Evolutionary conservation across 148 eudicot genomes (phyloP), one percentile per base, ranked within the genome.

Genomic region (Arctostaphylos glauca): DNA sequence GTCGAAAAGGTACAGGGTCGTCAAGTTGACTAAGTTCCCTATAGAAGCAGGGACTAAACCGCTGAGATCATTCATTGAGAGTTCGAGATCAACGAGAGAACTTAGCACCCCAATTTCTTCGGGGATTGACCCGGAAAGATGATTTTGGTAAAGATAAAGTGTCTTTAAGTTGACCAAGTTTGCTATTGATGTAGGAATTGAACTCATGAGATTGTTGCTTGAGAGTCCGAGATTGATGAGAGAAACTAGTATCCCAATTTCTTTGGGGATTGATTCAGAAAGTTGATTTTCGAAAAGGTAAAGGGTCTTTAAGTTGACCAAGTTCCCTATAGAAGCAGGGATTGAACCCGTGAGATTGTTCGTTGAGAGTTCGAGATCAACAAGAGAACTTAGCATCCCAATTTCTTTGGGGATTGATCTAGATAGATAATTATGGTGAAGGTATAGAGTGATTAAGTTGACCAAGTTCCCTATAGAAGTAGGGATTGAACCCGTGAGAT

Each of bases 401-500:
- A 83, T 68, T 67, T 78, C 77, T 77, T 13, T 48, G 4, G 81
- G 75, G 43, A 83, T 76, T 15, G 64, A 0, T 25, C 84, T 74
- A 23, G 72, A 58, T 44, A 82, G 80, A 3, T 21, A 16, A 41
- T 82, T 82, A 18, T 9, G 1, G 21, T 6, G 58, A 44, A 82
- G 72, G 52, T 9, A 48, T 43, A 82, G 15, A 16, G 18, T 47
- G 18, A 2, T 44, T 49, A 77, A 12, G 41, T 75, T 71, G 2
- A 62, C 47, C 77, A 86, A 8, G 52, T 67, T 80, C 9, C 83
- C 79, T 3, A 86, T 48, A 23, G 49, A 53, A 62, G 55, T 19
- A 4, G 88, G 88, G 16, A 86, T 76, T 15, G 8, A 2, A 46
- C 84, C 84, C 2, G 58, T 41, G 46, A 82, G 43, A 2, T 23